A percentile compares a stretch with the other conserved stretches of the same genome.
phyloP scores from a whole-genome alignment of 2,329 filamentous ascomycete species.

The Pochonia chlamydosporia region DNA sequence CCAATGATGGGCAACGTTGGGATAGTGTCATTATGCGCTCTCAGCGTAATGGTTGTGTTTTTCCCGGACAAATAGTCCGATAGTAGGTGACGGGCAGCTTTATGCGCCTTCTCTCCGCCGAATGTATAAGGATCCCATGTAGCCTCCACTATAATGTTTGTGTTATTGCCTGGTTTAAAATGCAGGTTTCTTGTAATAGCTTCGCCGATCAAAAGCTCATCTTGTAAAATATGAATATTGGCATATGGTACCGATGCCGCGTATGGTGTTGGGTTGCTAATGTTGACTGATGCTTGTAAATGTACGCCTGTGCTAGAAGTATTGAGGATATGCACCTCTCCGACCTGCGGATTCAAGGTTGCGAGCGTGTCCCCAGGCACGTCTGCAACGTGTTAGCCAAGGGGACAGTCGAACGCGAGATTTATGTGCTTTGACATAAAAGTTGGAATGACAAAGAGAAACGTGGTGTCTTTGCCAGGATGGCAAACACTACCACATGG shows the following conservation, averaged over 20 bases:
- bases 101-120: constrained; percentile 55
- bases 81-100: constrained; percentile 65
- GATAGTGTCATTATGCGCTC: constrained; percentile 65
- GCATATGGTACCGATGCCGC: constrained; percentile 75
- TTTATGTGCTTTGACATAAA: constrained; percentile 13
- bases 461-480: constrained; percentile 17
- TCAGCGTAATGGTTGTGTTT: constrained; percentile 75
- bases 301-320: constrained; percentile 67
- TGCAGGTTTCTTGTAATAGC: constrained; percentile 59
- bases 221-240: constrained; percentile 69
- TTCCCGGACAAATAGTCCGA: constrained; percentile 83
- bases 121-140: constrained; percentile 65
- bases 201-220: constrained; percentile 70
- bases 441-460: constrained; percentile 13
- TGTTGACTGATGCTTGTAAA: constrained; percentile 67
- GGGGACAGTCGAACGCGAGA: constrained; percentile 9
- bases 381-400: constrained; percentile 43
- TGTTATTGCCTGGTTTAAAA: constrained; percentile 66
- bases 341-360: constrained; percentile 55
- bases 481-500: constrained; percentile 20
- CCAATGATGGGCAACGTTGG: constrained; percentile 69
- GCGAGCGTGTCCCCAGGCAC: constrained; percentile 48
- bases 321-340: constrained; percentile 64
- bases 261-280: constrained; percentile 88
- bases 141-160: constrained; percentile 59